phyloP scores from a whole-genome alignment of 75 land plant species.

The Sequoiadendron giganteum region DNA sequence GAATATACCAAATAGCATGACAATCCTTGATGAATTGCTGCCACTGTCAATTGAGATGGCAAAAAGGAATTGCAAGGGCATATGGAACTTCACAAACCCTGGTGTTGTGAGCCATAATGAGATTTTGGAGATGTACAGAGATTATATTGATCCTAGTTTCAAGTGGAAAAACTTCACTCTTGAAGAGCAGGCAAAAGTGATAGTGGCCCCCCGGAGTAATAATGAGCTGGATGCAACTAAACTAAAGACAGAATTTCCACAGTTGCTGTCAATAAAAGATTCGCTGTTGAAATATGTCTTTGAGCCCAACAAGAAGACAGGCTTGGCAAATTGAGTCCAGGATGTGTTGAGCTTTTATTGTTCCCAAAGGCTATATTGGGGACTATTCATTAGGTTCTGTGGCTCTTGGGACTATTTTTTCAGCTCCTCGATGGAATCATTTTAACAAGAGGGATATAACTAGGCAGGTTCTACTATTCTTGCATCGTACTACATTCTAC shows the following conservation, averaged over 20 bases:
- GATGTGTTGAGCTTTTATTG: background rate
- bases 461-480: slow-evolving; percentile 1
- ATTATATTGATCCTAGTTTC: slow-evolving; percentile 57
- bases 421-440: background rate
- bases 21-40: slow-evolving; percentile 59
- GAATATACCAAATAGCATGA: slow-evolving; percentile 69
- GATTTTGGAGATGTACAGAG: slow-evolving; percentile 72
- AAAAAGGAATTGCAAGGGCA: slow-evolving; percentile 50
- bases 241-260: slow-evolving; percentile 62
- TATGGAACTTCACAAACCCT: slow-evolving; percentile 71
- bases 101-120: slow-evolving; percentile 70
- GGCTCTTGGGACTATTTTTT: background rate
- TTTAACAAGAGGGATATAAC: background rate
- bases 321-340: slow-evolving; percentile 8
- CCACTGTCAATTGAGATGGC: slow-evolving; percentile 67
- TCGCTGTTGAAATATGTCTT: slow-evolving; percentile 55
- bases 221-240: slow-evolving; percentile 68
- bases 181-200: slow-evolving; percentile 73
- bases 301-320: slow-evolving; percentile 50
- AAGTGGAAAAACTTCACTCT: slow-evolving; percentile 57
- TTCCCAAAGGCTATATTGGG: background rate
- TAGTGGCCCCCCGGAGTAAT: slow-evolving; percentile 69
- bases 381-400: background rate
- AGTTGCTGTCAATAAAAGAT: slow-evolving; percentile 60
- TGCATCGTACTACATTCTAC: background rate